phyloP scores from a whole-genome alignment of 495 filamentous ascomycete species.

The Astrocystis sublimbata region DNA sequence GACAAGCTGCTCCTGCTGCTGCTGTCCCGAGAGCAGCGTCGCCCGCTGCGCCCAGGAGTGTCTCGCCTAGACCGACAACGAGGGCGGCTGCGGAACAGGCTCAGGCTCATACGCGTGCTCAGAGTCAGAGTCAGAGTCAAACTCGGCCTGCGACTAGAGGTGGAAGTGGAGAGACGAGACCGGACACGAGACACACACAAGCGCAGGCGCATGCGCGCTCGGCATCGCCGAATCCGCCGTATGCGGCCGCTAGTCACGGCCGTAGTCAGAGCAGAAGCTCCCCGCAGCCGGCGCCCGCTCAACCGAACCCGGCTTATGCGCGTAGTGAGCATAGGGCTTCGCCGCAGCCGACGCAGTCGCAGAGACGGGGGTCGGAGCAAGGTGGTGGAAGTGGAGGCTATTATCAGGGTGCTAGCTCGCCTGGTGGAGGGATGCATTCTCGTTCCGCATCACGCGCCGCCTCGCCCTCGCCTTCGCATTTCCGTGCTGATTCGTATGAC shows the following conservation, averaged over 20 bases:
- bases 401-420: constrained; percentile 59
- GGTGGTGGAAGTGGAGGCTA: too few relatives aligned
- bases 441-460: constrained; percentile 64
- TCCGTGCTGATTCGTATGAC: constrained; percentile 47
- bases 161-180: constrained; percentile 50
- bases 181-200: constrained; percentile 35
- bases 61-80: constrained; percentile 53
- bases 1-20: constrained; percentile 36
- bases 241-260: too few relatives aligned
- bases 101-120: too few relatives aligned
- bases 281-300: constrained; percentile 30
- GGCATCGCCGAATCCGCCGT: constrained; percentile 53
- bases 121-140: too few relatives aligned
- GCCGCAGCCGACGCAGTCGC: constrained; percentile 31
- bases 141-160: too few relatives aligned
- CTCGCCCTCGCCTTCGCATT: constrained; percentile 57
- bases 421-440: constrained; percentile 46
- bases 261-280: constrained; percentile 44
- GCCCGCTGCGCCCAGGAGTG: constrained; percentile 51
- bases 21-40: constrained; percentile 54
- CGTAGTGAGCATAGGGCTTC: constrained; percentile 44
- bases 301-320: too few relatives aligned
- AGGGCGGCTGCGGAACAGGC: too few relatives aligned
- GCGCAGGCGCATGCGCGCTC: constrained; percentile 45
- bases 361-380: constrained; percentile 58